Base-by-base conservation (phyloP, 73 alveolate genomes). In the Paraurostyla sp. region DNA sequence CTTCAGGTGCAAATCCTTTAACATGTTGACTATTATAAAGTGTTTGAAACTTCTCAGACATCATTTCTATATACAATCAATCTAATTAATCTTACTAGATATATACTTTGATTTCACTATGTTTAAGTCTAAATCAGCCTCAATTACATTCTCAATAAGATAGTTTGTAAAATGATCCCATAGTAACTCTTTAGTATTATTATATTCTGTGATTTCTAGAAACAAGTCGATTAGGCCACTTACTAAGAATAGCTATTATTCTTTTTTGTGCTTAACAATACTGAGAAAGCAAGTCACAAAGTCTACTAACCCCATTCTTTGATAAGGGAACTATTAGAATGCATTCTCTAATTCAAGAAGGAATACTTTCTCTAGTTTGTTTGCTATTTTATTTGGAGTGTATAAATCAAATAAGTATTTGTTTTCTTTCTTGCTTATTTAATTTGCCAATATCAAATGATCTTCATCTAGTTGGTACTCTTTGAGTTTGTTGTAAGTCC, bases 131-230 rank as follows among this genome's bases (percentile, higher is more conserved):
- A 83, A 59, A 56, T 90, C 92, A 22, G 78, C 83, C 45, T 90
- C 95, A 7, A 90, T 86, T n/a, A 90, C 95, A 90, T 68, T 90
- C 32, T 90, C 95, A 38, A 90, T 90, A 16, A 90, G 81, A 48
- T 82, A 90, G 54, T 48, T 90, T 0, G 95, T 90, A 36, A 90
- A 90, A 50, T 90, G 92, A 41, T 90, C 92, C 95, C 95, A 90
- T 29, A 80, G 65, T 22, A 90, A 30, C 15, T 38, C 50, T 48
- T 83, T 90, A 0, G 92, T 82, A 18, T 78, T 76, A 56, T 90
- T 90, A 32, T 48, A 36, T 62, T 90, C 89, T 9, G 88, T 68
- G n/a, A 90, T 57, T 52, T 90, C 95, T 4, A 80, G 38, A 78
- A 62, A 90, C 48, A 90, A 41, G 58, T 90, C 95, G 25, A 90